Evolutionary conservation across 176 grass and related monocot species (phyloP).

Genomic region (Urochloa ruziziensis): DNA sequence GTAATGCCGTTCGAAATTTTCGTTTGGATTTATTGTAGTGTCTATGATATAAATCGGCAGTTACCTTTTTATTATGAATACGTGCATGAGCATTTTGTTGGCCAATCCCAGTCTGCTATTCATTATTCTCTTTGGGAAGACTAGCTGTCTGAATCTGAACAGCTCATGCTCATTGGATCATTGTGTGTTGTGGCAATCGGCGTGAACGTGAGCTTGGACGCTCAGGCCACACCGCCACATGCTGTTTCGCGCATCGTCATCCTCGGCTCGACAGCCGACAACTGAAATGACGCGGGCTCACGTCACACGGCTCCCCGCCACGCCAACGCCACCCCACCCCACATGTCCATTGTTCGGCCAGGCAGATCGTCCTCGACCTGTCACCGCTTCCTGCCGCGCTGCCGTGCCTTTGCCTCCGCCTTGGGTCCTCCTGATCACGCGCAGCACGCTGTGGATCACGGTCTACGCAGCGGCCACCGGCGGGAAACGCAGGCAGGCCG

Average conservation of each 20-base stretch:
- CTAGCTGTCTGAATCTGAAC: too few species aligned
- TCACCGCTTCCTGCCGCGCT: not conserved
- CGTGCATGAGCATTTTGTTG: not conserved
- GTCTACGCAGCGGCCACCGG: not conserved
- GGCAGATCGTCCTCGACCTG: slow-evolving; percentile 40
- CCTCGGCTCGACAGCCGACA: not conserved
- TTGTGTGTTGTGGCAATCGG: not conserved
- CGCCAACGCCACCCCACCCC: not conserved
- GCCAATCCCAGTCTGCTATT: not conserved
- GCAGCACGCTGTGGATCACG: not conserved
- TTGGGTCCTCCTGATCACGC: not conserved
- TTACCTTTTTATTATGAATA: not conserved
- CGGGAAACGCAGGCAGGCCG: not conserved
- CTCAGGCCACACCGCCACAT: too few species aligned
- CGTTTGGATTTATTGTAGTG: too few species aligned
- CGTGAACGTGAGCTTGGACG: too few species aligned
- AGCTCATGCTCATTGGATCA: too few species aligned
- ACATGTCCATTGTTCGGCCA: slow-evolving; percentile 13
- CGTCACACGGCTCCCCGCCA: slow-evolving; percentile 6
- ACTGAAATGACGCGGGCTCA: not conserved
- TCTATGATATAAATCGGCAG: not conserved
- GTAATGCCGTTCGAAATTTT: not conserved
- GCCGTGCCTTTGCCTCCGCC: slow-evolving; percentile 3
- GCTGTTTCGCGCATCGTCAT: not conserved
- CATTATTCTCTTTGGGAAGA: too few species aligned